These are phyloP conservation scores for Coemansia sp. DNA, from an alignment of 192 early-diverging fungal genomes.

Conservation along the genomic window DNA sequence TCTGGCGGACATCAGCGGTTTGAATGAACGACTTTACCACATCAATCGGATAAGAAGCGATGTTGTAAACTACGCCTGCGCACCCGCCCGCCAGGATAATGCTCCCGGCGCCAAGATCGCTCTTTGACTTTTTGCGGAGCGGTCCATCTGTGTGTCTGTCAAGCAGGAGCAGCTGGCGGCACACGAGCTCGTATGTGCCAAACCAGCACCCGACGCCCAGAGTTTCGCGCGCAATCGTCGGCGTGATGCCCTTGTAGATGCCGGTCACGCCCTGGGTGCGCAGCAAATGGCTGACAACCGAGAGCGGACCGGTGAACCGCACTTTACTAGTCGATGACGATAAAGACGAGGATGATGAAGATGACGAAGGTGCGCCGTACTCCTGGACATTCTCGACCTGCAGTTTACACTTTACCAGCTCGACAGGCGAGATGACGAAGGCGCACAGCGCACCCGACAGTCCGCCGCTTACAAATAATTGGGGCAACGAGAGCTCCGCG, in stretches of 20 bases:
- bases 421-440: constrained; percentile 89
- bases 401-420: constrained; percentile 94
- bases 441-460: constrained; percentile 85
- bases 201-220: constrained; percentile 97
- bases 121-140: constrained; percentile 52
- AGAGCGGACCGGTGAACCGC: constrained; percentile 57
- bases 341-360: background rate
- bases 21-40: constrained; percentile 94
- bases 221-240: constrained; percentile 84
- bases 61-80: constrained; percentile 89
- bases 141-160: background rate
- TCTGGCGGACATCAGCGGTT: constrained; percentile 63
- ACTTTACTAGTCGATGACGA: constrained; percentile 1
- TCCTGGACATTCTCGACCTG: constrained; percentile 77
- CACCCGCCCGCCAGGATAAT: constrained; percentile 86
- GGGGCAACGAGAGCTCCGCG: constrained; percentile 58
- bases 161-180: constrained; percentile 53
- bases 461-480: constrained; percentile 79
- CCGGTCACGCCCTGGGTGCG: constrained; percentile 57
- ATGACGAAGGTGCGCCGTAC: constrained; percentile 8
- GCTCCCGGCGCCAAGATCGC: constrained; percentile 68
- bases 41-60: constrained; percentile 88
- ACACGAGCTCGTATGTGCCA: constrained; percentile 85
- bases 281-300: constrained; percentile 58
- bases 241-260: constrained; percentile 48